These are phyloP conservation scores for Termitomyces sp. DNA, from an alignment of 768 basidiomycete genomes.

Conservation along the genomic window DNA sequence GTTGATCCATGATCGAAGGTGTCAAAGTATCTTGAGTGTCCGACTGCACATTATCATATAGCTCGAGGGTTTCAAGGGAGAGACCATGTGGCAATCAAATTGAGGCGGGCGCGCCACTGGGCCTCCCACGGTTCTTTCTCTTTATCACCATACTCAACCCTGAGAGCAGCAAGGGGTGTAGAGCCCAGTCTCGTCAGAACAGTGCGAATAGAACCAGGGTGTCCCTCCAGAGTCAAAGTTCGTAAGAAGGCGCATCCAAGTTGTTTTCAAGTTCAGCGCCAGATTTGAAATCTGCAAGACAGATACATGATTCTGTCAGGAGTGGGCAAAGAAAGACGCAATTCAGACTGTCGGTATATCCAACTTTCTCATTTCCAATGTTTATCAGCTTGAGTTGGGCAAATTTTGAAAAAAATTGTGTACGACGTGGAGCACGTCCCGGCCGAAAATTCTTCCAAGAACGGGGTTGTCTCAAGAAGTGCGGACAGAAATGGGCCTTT, in stretches of 20 bases:
- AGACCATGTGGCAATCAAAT: background rate
- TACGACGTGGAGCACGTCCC: background rate
- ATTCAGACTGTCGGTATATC: background rate
- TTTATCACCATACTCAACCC: background rate
- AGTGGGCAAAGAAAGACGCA: background rate
- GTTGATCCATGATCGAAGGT: background rate
- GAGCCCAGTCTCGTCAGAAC: background rate
- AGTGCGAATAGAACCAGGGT: background rate
- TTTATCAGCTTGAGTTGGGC: background rate
- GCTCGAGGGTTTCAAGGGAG: background rate
- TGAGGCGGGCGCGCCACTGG: background rate
- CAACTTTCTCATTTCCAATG: background rate
- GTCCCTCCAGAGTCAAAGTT: background rate
- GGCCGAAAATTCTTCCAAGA: background rate
- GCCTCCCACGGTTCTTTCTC: background rate
- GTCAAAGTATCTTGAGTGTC: background rate
- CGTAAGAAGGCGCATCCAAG: background rate
- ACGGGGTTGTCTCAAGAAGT: background rate
- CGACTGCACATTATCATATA: background rate
- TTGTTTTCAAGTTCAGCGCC: background rate
- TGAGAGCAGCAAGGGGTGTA: background rate
- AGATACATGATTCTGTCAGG: background rate
- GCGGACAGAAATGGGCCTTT: background rate
- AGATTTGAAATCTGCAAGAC: background rate
- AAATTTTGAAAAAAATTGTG: background rate